Percentiles rank a stretch among this genome's conserved stretches.
Evolutionary conservation across 2,329 filamentous ascomycete genomes (phyloP).

Genomic region (Paraphoma sp.): DNA sequence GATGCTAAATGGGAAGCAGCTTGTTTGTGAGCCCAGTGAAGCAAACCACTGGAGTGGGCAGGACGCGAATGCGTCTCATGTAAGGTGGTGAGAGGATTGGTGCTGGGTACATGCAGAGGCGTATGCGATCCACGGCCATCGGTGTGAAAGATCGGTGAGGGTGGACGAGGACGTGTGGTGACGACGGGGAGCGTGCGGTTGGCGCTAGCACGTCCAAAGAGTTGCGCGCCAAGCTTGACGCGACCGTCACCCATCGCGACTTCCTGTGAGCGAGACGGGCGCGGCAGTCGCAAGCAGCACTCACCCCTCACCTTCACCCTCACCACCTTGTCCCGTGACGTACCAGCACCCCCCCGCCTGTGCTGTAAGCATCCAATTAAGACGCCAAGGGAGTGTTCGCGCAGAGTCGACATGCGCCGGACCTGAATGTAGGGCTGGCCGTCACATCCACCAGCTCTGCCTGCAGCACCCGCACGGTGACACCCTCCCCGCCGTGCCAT

Average conservation of each 20-base stretch:
- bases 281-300: background rate
- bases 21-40: conserved; percentile 29
- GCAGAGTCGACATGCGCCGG: conserved; percentile 35
- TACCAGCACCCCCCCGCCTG: background rate
- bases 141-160: conserved; percentile 15
- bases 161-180: conserved; percentile 4
- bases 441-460: conserved; percentile 34
- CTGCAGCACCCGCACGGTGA: conserved; percentile 31
- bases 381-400: conserved; percentile 15
- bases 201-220: conserved; percentile 7
- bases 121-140: conserved; percentile 8
- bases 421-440: conserved; percentile 39
- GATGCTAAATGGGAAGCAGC: conserved; percentile 7
- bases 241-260: conserved; percentile 27
- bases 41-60: conserved; percentile 21
- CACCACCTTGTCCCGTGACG: background rate
- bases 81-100: conserved; percentile 1
- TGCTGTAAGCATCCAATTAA: background rate
- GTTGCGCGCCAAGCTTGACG: conserved; percentile 20
- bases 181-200: background rate
- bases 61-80: background rate
- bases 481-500: conserved; percentile 30
- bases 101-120: background rate
- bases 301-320: background rate
- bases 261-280: conserved; percentile 8